phyloP scores from a whole-genome alignment of 371 early-diverging fungal species.

The Rhizomucor pusillus region DNA sequence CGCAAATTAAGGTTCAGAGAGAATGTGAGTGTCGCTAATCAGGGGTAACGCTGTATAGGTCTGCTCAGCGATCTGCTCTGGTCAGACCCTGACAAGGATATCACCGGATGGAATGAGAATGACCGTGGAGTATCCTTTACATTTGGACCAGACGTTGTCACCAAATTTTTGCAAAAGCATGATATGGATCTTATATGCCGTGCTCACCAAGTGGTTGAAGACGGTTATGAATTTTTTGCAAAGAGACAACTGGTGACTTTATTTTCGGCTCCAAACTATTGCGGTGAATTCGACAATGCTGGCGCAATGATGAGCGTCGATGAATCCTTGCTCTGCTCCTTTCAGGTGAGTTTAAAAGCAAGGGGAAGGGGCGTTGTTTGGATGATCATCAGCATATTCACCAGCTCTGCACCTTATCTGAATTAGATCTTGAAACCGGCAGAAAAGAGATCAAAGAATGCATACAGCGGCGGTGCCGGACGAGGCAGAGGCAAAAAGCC shows the following conservation, averaged over 20 bases:
- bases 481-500: constrained; percentile 17
- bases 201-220: constrained; percentile 98
- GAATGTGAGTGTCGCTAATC: not conserved
- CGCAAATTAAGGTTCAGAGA: not conserved
- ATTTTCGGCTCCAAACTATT: constrained; percentile 98
- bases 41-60: constrained; percentile 42
- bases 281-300: constrained; percentile 96
- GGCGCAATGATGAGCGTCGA: constrained; percentile 96
- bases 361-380: not conserved
- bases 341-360: constrained; percentile 45
- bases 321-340: constrained; percentile 86
- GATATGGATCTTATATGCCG: constrained; percentile 92
- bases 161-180: constrained; percentile 81
- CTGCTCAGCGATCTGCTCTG: constrained; percentile 82
- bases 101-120: constrained; percentile 91
- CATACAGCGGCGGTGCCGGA: constrained; percentile 15
- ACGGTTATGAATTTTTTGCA: constrained; percentile 98
- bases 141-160: constrained; percentile 87
- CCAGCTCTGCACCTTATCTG: not conserved
- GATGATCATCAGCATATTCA: not conserved
- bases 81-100: constrained; percentile 78
- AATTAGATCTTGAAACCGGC: constrained; percentile 29
- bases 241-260: constrained; percentile 91
- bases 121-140: constrained; percentile 95
- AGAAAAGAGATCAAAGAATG: constrained; percentile 26